Conservation (phyloP, 2,329 filamentous ascomycete species). For the Cryphonectria nitschkei region DNA sequence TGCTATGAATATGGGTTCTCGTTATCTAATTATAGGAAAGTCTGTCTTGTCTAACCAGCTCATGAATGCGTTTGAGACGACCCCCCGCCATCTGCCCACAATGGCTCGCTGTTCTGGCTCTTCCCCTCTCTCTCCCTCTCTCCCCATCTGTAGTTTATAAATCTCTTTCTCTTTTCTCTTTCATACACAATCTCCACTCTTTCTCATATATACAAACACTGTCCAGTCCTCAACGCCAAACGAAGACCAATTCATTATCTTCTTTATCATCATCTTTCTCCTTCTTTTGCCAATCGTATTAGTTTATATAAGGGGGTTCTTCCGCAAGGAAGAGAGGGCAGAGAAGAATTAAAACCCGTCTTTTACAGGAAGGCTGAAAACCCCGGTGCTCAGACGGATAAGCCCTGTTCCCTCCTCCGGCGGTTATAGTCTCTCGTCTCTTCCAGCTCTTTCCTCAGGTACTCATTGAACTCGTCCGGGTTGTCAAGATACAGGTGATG, state of each 20-base stretch:
- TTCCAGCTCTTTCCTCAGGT: slow-evolving; percentile 57
- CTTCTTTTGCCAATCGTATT: background rate
- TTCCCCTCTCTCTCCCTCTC: background rate
- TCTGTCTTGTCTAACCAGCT: background rate
- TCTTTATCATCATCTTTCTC: background rate
- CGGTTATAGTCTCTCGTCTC: slow-evolving; percentile 45
- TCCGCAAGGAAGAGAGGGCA: background rate
- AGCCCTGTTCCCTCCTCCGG: slow-evolving; percentile 26
- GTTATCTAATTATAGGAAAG: background rate
- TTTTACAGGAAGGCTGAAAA: background rate
- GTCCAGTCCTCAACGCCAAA: background rate
- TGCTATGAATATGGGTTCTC: background rate
- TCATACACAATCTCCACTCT: background rate
- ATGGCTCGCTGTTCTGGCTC: background rate
- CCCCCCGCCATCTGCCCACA: background rate
- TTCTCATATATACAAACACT: background rate
- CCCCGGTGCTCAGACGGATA: background rate
- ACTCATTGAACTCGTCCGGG: slow-evolving; percentile 59
- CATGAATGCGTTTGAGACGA: background rate
- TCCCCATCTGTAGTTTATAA: background rate
- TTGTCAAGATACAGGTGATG: slow-evolving; percentile 66
- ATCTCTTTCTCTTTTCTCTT: background rate
- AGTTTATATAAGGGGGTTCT: background rate
- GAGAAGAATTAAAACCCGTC: background rate
- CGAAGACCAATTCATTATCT: background rate